A percentile compares a stretch with the other conserved stretches of the same genome.
These are phyloP conservation scores for Lactuca sativa DNA, from an alignment of 129 eudicot species.

Conservation along the genomic window DNA sequence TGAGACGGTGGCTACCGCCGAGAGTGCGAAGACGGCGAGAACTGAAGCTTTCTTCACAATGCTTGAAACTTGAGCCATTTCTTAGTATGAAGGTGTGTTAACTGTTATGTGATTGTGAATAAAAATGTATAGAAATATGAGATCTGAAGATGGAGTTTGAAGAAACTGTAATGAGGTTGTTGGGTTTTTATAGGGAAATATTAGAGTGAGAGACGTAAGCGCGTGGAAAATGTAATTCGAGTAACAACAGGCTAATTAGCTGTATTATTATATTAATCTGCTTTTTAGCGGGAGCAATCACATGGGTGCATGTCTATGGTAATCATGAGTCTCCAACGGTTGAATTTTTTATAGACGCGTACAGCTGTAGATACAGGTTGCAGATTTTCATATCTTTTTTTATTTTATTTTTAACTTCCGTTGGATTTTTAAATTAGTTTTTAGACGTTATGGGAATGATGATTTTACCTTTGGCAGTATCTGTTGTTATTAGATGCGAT, in stretches of 20 bases:
- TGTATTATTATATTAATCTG: neutral
- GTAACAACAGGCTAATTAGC: constrained; percentile 1
- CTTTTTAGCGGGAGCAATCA: neutral
- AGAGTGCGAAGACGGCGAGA: constrained; percentile 16
- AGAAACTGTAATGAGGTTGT: neutral
- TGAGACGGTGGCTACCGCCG: constrained; percentile 15
- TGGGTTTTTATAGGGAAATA: constrained; percentile 7
- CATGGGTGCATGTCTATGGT: constrained; percentile 17
- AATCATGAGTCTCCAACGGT: constrained; percentile 30
- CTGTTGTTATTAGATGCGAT: too few species aligned
- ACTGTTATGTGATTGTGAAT: neutral
- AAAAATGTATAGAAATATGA: neutral
- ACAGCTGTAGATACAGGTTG: constrained; percentile 19
- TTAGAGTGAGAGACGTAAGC: neutral
- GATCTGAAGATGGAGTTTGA: neutral
- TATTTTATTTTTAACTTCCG: neutral
- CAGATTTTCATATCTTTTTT: neutral
- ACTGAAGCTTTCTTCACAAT: constrained; percentile 26
- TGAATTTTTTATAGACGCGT: constrained; percentile 28
- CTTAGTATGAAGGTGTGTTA: too few species aligned
- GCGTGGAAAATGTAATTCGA: neutral
- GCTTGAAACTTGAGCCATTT: constrained; percentile 25
- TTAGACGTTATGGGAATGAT: too few species aligned
- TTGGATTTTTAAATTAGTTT: neutral
- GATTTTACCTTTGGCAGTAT: too few species aligned